Percentiles rank a stretch among this genome's conserved stretches.
Evolutionary conservation across 148 eudicot species (phyloP).

Genomic region (Tetragonia tetragonoides): DNA sequence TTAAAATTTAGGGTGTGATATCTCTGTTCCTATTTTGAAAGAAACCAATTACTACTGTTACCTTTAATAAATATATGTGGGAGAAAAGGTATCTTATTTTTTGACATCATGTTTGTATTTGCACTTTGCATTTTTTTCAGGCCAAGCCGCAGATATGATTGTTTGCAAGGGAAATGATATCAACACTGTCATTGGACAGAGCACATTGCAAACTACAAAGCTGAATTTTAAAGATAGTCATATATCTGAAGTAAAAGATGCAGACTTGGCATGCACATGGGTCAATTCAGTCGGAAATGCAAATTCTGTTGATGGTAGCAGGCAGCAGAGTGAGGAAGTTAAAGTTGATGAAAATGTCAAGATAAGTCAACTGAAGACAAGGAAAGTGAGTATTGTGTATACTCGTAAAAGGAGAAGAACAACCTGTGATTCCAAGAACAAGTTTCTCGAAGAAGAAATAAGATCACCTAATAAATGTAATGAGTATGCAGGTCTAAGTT

Average conservation of each 20-base stretch:
- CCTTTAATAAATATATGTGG: background rate
- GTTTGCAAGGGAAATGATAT: slow-evolving; percentile 17
- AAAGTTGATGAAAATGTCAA: slow-evolving; percentile 3
- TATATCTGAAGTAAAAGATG: slow-evolving; percentile 19
- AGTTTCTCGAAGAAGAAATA: slow-evolving; percentile 21
- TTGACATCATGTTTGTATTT: slow-evolving; percentile 9
- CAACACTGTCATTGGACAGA: slow-evolving; percentile 6
- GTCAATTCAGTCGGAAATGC: slow-evolving; percentile 15
- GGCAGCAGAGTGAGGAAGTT: slow-evolving; percentile 16
- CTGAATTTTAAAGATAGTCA: slow-evolving; percentile 8
- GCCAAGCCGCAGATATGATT: slow-evolving; percentile 5
- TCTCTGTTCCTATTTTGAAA: background rate
- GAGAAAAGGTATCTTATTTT: background rate
- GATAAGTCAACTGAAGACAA: slow-evolving; percentile 14
- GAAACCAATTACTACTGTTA: background rate
- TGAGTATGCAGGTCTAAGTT: slow-evolving; percentile 27
- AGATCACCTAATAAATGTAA: slow-evolving; percentile 13
- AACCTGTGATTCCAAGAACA: slow-evolving; percentile 18
- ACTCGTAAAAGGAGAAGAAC: slow-evolving; percentile 21
- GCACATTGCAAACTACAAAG: slow-evolving; percentile 1
- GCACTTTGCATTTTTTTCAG: slow-evolving; percentile 9
- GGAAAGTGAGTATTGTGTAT: slow-evolving; percentile 10
- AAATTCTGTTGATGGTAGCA: slow-evolving; percentile 10
- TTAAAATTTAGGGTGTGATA: background rate
- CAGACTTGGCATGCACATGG: background rate